Conservation (phyloP, 2,329 filamentous ascomycete species). For the Fusarium abutilonis region DNA sequence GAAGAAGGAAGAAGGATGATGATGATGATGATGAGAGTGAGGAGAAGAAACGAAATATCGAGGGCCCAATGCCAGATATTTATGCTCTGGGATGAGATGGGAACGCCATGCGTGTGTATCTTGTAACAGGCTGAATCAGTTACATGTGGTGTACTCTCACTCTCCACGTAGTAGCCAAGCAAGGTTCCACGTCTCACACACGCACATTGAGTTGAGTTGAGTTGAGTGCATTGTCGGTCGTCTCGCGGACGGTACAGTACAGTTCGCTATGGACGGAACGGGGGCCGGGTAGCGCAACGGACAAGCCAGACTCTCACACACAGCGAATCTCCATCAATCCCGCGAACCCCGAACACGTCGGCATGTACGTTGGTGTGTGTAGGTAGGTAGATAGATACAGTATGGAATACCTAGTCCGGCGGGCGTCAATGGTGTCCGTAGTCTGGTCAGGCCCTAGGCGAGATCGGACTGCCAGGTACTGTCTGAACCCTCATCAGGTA, state of each 20-base stretch:
- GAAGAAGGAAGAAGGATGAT: slow-evolving; percentile 28
- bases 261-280: slow-evolving; percentile 30
- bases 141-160: background rate
- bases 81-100: slow-evolving; percentile 35
- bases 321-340: slow-evolving; percentile 44
- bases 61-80: slow-evolving; percentile 42
- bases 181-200: slow-evolving; percentile 40
- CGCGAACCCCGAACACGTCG: slow-evolving; percentile 44
- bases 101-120: slow-evolving; percentile 26
- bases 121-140: slow-evolving; percentile 30
- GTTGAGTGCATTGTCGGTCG: background rate
- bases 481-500: slow-evolving; percentile 7
- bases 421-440: slow-evolving; percentile 21
- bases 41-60: slow-evolving; percentile 22
- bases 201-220: background rate
- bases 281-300: slow-evolving; percentile 31
- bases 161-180: slow-evolving; percentile 7
- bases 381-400: slow-evolving; percentile 10
- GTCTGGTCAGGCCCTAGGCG: background rate
- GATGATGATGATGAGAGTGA: slow-evolving; percentile 37
- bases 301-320: slow-evolving; percentile 24
- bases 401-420: slow-evolving; percentile 13
- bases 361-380: slow-evolving; percentile 26
- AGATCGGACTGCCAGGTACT: slow-evolving; percentile 13
- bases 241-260: background rate